Evolutionary conservation across 306 rosid genomes (phyloP), one percentile per base, ranked within the genome.

Genomic region (Cicer judaicum): DNA sequence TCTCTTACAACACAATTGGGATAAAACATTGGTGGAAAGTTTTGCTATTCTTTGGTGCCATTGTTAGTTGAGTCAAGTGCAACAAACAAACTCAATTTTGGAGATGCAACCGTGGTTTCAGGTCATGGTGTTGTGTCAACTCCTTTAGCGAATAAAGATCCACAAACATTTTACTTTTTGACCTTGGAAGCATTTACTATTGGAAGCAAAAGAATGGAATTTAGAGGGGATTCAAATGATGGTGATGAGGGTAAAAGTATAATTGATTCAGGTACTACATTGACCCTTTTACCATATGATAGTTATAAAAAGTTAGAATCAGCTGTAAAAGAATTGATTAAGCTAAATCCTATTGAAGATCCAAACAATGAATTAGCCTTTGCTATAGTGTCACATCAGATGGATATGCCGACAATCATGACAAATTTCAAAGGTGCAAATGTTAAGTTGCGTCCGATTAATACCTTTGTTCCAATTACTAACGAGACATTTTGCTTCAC

Each of bases 401-500:
- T 7, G 7, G 2, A 24, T 10, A 7, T 7, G 11, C 87, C 87
- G 0, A 8, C 11, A 0, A 80, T 83, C 18, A 81, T 77, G 0
- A 36, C 77, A 39, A 89, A 85, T 73, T 87, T 85, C 29, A 50
- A 5, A 0, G 87, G 78, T 14, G 91, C 79, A 2, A 78, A 83
- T 44, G 47, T 83, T 19, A 11, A 47, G 65, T 48, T 87, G 41
- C 68, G 72, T n/a, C 2, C 63, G 0, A 0, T 38, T 6, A 85
- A 76, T 56, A 53, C 85, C 1, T 86, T 91, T 67, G 0, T 81
- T 24, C 43, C 46, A 39, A 57, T 81, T 1, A 3, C 9, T 0
- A 76, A 81, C 0, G 62, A 5, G 0, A 70, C 78, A 0, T 41
- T 68, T 7, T 91, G 97, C 69, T 86, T 91, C 0, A 82, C 89